phyloP scores from a whole-genome alignment of 306 rosid species.

The Fragaria nilgerrensis region DNA sequence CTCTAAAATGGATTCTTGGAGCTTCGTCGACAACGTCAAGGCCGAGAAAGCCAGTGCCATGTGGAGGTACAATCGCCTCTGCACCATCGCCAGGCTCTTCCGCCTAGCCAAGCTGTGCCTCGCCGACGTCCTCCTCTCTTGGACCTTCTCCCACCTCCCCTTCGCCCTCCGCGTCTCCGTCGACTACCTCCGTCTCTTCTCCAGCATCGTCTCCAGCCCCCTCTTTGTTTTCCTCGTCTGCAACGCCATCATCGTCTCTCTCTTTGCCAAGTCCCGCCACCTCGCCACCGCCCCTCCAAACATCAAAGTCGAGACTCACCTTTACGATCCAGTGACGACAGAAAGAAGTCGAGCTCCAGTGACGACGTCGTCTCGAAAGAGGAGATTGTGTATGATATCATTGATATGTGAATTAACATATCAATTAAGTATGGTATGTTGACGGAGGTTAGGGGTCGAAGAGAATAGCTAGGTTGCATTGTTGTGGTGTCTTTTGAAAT shows the following conservation, averaged over 20 bases:
- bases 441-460: too few species aligned
- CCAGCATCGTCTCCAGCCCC: conserved; percentile 41
- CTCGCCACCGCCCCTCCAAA: not conserved
- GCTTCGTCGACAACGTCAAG: conserved; percentile 30
- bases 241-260: conserved; percentile 63
- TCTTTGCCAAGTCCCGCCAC: conserved; percentile 49
- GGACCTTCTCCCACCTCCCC: conserved; percentile 59
- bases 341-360: conserved; percentile 1
- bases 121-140: conserved; percentile 38
- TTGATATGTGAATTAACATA: too few species aligned
- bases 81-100: conserved; percentile 38
- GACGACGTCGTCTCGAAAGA: conserved; percentile 5
- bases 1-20: conserved; percentile 40
- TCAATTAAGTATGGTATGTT: too few species aligned
- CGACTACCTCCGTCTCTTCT: conserved; percentile 37
- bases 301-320: conserved; percentile 7
- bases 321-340: conserved; percentile 33
- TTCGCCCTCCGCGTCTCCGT: conserved; percentile 43
- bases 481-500: too few species aligned
- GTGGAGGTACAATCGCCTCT: conserved; percentile 30
- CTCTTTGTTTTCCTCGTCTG: conserved; percentile 67
- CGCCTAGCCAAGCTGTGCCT: conserved; percentile 44
- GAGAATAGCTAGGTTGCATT: too few species aligned
- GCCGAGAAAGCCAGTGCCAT: conserved; percentile 26
- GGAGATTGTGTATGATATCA: conserved; percentile 34